phyloP scores from a whole-genome alignment of 148 eudicot species.

The Rhododendron mucronatum region DNA sequence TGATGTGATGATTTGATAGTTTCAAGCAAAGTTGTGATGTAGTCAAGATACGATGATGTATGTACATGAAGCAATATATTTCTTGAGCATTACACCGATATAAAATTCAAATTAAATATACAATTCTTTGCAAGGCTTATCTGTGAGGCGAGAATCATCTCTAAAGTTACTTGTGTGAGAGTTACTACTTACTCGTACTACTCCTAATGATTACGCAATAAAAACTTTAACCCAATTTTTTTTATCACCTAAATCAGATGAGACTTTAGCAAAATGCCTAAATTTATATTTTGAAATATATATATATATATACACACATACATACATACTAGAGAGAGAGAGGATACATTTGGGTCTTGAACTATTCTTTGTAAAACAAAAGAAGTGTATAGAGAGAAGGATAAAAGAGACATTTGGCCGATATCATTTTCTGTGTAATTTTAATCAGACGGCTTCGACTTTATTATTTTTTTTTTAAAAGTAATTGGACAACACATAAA shows the following conservation, averaged over 20 bases:
- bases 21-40: background rate
- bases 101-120: too few relatives aligned
- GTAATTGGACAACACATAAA: background rate
- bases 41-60: background rate
- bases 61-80: background rate
- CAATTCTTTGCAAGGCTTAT: background rate
- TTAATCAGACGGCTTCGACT: background rate
- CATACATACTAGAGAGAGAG: background rate
- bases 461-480: too few relatives aligned
- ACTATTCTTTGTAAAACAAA: too few relatives aligned
- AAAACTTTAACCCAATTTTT: too few relatives aligned
- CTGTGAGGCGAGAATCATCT: background rate
- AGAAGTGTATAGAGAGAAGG: background rate
- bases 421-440: too few relatives aligned
- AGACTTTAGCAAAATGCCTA: too few relatives aligned
- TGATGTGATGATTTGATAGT: background rate
- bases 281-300: background rate
- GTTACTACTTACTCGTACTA: background rate
- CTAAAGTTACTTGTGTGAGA: too few relatives aligned
- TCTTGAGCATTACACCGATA: background rate
- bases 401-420: background rate
- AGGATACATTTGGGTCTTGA: background rate
- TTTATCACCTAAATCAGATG: too few relatives aligned
- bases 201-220: background rate
- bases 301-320: too few relatives aligned